phyloP scores from a whole-genome alignment of 2,329 filamentous ascomycete genomes.

The Alternaria brassicae region DNA sequence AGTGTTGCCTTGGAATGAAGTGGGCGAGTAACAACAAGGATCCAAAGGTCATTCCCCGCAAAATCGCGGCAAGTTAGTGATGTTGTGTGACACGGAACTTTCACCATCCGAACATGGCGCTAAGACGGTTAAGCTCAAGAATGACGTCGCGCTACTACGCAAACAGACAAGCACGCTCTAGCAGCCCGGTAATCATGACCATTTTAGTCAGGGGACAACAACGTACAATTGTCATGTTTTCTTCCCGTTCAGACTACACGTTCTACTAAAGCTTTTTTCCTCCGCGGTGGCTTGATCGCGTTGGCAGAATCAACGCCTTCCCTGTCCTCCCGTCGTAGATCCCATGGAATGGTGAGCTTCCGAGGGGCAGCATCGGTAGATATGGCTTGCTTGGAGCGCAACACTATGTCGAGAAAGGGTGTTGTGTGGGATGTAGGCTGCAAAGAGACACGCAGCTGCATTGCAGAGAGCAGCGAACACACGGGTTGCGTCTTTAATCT shows the following conservation, averaged over 20 bases:
- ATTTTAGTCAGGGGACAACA: slow-evolving; percentile 1
- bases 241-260: neutral
- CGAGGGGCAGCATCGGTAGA: slow-evolving; percentile 1
- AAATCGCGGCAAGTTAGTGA: slow-evolving; percentile 1
- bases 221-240: slow-evolving; percentile 1
- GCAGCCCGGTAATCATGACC: neutral
- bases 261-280: neutral
- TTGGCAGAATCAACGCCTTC: neutral
- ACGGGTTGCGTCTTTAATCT: neutral
- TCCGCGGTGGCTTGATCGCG: neutral
- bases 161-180: neutral
- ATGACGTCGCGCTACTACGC: slow-evolving; percentile 3
- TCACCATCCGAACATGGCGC: slow-evolving; percentile 7
- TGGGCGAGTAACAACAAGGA: neutral
- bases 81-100: slow-evolving; percentile 8
- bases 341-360: neutral
- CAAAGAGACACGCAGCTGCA: neutral
- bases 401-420: neutral
- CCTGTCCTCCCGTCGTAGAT: neutral
- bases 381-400: neutral
- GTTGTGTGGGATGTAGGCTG: neutral
- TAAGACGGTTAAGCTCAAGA: slow-evolving; percentile 4
- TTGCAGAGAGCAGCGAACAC: neutral
- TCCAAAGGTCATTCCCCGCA: neutral
- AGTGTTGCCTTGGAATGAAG: neutral